Percentiles rank a stretch among this genome's conserved stretches.
Conservation (phyloP, 176 grass and related monocot species). For the Neostapfia colusana region DNA sequence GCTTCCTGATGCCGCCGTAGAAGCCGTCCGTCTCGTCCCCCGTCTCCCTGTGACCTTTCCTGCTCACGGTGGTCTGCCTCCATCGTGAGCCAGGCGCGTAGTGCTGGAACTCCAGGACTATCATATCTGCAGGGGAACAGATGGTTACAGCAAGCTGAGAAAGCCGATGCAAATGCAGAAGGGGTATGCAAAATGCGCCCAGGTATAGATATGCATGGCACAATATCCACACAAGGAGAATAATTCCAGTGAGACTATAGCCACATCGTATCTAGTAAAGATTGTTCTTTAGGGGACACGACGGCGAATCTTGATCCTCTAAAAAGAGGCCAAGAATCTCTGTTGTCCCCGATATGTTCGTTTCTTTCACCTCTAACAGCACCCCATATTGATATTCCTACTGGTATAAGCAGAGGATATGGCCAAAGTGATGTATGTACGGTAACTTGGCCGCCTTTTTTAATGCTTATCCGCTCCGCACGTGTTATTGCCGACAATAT, state of each 20-base stretch:
- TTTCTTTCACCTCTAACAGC: background rate
- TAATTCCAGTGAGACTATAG: background rate
- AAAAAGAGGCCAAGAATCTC: slow-evolving; percentile 8
- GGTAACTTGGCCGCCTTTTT: background rate
- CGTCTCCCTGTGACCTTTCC: slow-evolving; percentile 71
- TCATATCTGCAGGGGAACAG: slow-evolving; percentile 41
- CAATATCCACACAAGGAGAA: slow-evolving; percentile 17
- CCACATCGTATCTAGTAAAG: background rate
- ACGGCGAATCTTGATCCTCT: slow-evolving; percentile 6
- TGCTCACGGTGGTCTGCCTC: slow-evolving; percentile 59
- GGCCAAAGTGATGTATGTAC: background rate
- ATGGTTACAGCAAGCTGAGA: background rate
- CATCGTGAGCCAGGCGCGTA: slow-evolving; percentile 65
- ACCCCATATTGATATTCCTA: background rate
- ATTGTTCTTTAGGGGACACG: slow-evolving; percentile 5
- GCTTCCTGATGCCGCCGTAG: slow-evolving; percentile 83
- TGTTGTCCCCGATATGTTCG: slow-evolving; percentile 19
- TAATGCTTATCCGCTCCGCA: background rate
- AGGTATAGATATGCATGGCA: background rate
- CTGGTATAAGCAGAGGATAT: slow-evolving; percentile 6
- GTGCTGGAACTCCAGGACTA: slow-evolving; percentile 86
- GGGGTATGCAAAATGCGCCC: no score
- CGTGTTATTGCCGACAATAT: slow-evolving; percentile 26
- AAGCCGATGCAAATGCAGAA: background rate
- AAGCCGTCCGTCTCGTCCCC: slow-evolving; percentile 75